Evolutionary conservation across 176 grass and related monocot genomes (phyloP).

Genomic region (Zoysia pacifica): DNA sequence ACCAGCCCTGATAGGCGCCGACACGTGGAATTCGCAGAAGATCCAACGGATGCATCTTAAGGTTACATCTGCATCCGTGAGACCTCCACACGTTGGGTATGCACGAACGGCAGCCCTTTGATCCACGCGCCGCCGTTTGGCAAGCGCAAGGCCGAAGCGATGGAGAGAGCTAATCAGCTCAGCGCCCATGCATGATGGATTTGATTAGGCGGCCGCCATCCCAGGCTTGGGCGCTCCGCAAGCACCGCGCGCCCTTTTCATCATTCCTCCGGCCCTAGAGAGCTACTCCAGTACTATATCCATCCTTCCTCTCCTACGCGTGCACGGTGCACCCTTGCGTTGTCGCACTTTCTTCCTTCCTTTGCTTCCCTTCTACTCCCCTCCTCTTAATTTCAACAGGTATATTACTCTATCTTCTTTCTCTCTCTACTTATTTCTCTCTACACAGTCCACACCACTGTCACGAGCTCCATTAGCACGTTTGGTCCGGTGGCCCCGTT

Average conservation of each 20-base stretch:
- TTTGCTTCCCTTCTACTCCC: conserved; percentile 68
- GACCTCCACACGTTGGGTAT: no score
- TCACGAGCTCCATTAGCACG: neutral
- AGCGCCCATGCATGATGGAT: neutral
- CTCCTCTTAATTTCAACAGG: neutral
- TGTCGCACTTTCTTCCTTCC: conserved; percentile 16
- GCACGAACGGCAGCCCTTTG: no score
- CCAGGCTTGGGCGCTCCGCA: conserved; percentile 40
- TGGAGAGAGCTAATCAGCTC: neutral
- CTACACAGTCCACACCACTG: neutral
- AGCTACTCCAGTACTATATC: neutral
- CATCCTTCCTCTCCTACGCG: neutral
- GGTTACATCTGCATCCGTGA: no score
- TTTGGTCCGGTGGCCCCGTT: neutral
- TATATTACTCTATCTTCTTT: neutral
- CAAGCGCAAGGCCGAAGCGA: conserved; percentile 16
- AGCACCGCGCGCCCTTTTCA: conserved; percentile 34
- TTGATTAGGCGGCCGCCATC: neutral
- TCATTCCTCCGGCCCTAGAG: neutral
- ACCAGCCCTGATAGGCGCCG: no score
- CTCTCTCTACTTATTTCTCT: neutral
- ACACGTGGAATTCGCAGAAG: no score
- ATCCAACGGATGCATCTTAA: no score
- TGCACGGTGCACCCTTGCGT: neutral
- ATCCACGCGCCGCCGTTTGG: neutral